phyloP scores from a whole-genome alignment of 2,329 filamentous ascomycete species.

The Colletotrichum sp. region DNA sequence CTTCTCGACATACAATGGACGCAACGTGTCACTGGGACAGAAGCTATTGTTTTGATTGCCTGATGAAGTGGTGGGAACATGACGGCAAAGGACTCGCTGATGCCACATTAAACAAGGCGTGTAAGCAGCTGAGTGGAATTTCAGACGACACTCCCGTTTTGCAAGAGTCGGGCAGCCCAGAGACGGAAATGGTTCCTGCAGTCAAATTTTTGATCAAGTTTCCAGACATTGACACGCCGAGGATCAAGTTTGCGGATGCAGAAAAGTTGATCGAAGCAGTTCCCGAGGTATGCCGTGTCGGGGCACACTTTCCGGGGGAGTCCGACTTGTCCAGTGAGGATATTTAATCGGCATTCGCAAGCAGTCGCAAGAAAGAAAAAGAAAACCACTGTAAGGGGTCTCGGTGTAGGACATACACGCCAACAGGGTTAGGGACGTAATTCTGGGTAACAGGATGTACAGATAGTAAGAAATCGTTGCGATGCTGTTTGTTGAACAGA shows the following conservation, averaged over 20 bases:
- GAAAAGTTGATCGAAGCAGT: neutral
- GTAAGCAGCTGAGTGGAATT: neutral
- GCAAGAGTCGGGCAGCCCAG: neutral
- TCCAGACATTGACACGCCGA: neutral
- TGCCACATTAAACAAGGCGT: neutral
- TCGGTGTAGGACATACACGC: too few relatives aligned
- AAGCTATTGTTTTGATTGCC: neutral
- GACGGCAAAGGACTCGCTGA: fast-evolving
- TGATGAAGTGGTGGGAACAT: neutral
- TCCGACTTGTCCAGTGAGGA: neutral
- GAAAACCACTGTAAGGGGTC: too few relatives aligned
- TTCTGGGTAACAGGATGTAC: too few relatives aligned
- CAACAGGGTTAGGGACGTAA: too few relatives aligned
- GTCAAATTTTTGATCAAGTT: neutral
- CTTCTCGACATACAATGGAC: neutral
- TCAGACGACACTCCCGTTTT: neutral
- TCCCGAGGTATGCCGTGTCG: neutral
- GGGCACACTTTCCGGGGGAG: neutral
- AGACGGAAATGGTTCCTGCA: neutral
- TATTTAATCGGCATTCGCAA: neutral
- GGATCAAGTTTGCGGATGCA: neutral
- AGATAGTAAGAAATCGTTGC: too few relatives aligned
- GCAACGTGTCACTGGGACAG: neutral
- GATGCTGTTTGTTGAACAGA: neutral
- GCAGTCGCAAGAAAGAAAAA: neutral